Conservation (phyloP, 1,284 basidiomycete genomes). For the Cystobasidiaceae sp. region DNA sequence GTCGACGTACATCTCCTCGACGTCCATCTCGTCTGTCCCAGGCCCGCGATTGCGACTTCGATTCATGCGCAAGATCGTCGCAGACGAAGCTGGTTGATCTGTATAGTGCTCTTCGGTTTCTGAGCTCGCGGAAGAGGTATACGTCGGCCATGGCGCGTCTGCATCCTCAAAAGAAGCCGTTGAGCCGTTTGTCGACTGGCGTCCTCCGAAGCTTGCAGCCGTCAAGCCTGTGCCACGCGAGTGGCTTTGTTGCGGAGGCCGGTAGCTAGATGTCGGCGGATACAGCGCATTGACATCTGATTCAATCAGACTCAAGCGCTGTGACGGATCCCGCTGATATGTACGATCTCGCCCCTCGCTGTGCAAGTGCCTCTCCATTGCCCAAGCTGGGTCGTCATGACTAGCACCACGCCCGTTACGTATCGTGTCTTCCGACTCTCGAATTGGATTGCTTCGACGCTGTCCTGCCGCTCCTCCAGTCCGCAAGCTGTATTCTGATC, state of each 20-base stretch:
- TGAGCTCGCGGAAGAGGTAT: conserved; percentile 14
- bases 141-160: conserved; percentile 28
- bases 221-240: neutral
- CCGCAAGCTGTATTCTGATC: conserved; percentile 15
- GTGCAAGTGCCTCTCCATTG: too few relatives aligned
- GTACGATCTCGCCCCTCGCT: neutral
- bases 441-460: neutral
- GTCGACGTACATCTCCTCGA: conserved; percentile 18
- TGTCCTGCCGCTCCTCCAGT: neutral
- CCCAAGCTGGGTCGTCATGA: neutral
- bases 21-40: conserved; percentile 28
- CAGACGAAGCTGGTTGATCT: conserved; percentile 27
- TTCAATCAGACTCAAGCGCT: conserved; percentile 20
- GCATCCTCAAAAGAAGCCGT: conserved; percentile 3
- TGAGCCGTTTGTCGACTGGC: too few relatives aligned
- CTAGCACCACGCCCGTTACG: neutral
- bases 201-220: neutral
- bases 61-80: neutral
- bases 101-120: conserved; percentile 29
- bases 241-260: neutral
- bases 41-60: too few relatives aligned
- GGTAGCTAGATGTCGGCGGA: conserved; percentile 9
- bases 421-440: neutral
- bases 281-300: conserved; percentile 23
- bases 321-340: neutral